Evolutionary conservation across 2,329 filamentous ascomycete species (phyloP), one percentile per base, ranked within the genome.

Genomic region (Macrophomina tecta): DNA sequence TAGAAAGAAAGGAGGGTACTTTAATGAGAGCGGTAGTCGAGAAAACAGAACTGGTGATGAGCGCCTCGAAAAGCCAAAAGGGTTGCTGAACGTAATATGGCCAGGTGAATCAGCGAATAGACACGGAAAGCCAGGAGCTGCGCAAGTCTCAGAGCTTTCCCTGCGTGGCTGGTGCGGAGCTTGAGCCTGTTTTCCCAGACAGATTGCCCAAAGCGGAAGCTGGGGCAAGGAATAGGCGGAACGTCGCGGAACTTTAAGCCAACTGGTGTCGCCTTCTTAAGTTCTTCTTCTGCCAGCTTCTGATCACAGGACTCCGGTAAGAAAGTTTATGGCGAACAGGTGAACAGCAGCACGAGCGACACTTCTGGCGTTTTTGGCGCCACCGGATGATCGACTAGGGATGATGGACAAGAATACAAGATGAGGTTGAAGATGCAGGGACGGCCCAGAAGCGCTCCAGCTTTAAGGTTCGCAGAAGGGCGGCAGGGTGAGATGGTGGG

Each of bases 161-260:
- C 11, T 14, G 16, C 9, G 7, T 45, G 9, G 42, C 42, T n/a
- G 42, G 12, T 36, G 28, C 11, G 14, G 11, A 34, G 30, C 30
- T 53, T n/a, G 8, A 53, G 49, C 49, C 34, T 53, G 36, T 34
- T n/a, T 53, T 53, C 30, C n/a, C 49, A 32, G 28, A 53, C 49
- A 36, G 36, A 3, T 11, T 34, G 23, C 8, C 49, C 30, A n/a
- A 11, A 32, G 14, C 5, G 28, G 14, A 8, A 36, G 14, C n/a
- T 16, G 11, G 30, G n/a, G n/a, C 28, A 53, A 18, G 30, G 49
- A 53, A 53, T 28, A 30, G 48, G 30, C 49, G 28, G 49, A 53
- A 34, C 23, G 11, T n/a, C 36, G 28, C 49, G 49, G 49, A 51
- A 30, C 48, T 9, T 30, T 51, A 5, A 8, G 5, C 8, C 9